Evolutionary conservation across 805 yeast genomes (phyloP).

Genomic region (Candida namnaoensis): DNA sequence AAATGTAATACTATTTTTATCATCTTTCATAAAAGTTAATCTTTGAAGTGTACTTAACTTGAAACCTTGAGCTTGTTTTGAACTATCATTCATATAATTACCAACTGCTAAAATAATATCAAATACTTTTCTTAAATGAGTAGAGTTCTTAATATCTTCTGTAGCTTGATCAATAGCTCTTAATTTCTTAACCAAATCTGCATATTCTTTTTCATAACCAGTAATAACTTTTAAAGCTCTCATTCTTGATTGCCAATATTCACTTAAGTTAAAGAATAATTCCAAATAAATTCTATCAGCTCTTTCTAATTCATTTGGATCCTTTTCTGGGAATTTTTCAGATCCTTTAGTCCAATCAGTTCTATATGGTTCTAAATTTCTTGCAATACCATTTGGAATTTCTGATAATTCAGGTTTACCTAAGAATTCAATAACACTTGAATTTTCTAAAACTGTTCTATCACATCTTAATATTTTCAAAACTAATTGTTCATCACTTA

Average conservation of each 20-base stretch:
- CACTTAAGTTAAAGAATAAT: slow-evolving; percentile 55
- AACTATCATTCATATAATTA: slow-evolving; percentile 67
- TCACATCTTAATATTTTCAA: slow-evolving; percentile 53
- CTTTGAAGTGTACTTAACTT: slow-evolving; percentile 61
- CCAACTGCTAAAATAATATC: slow-evolving; percentile 67
- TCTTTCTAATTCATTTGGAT: slow-evolving; percentile 50
- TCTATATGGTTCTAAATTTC: slow-evolving; percentile 57
- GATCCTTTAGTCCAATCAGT: slow-evolving; percentile 31
- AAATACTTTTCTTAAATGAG: slow-evolving; percentile 47
- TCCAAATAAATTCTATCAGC: slow-evolving; percentile 66
- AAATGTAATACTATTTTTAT: slow-evolving; percentile 59
- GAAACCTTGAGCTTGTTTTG: slow-evolving; percentile 65
- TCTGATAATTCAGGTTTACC: slow-evolving; percentile 57
- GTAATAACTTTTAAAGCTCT: slow-evolving; percentile 46
- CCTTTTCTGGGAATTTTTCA: slow-evolving; percentile 38
- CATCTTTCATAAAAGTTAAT: slow-evolving; percentile 60
- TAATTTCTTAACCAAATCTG: slow-evolving; percentile 48
- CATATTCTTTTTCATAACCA: slow-evolving; percentile 57
- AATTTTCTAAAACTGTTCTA: slow-evolving; percentile 38
- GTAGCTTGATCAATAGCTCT: slow-evolving; percentile 52
- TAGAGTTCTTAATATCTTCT: slow-evolving; percentile 40
- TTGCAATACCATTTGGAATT: slow-evolving; percentile 44
- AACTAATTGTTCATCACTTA: slow-evolving; percentile 47
- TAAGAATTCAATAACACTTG: slow-evolving; percentile 60
- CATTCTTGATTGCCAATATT: slow-evolving; percentile 69